phyloP scores from a whole-genome alignment of 2,329 filamentous ascomycete species.

The Aspergillus caelatus region DNA sequence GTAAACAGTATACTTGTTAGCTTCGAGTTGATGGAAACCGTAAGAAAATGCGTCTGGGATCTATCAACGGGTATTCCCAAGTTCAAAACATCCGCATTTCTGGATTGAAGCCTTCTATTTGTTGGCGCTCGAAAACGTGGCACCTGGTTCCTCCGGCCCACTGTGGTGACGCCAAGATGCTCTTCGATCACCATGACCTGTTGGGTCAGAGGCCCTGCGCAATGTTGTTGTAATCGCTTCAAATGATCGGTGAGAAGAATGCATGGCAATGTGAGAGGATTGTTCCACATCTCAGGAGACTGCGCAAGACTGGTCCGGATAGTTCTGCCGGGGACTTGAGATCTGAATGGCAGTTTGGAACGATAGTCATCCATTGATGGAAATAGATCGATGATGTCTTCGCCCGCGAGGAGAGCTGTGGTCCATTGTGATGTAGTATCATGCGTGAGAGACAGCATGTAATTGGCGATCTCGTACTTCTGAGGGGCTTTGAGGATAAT shows the following conservation, averaged over 20 bases:
- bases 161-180: neutral
- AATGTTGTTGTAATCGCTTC: neutral
- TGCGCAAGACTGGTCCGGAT: neutral
- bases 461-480: constrained; percentile 11
- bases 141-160: neutral
- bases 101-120: neutral
- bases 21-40: neutral
- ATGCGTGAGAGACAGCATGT: constrained; percentile 10
- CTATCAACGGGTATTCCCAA: neutral
- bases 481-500: constrained; percentile 10
- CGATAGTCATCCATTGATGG: neutral
- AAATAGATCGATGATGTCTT: neutral
- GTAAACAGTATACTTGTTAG: neutral
- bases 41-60: neutral
- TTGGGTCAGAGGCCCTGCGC: neutral
- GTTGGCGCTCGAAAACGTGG: neutral
- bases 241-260: neutral
- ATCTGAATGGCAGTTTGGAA: neutral
- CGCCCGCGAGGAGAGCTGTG: neutral
- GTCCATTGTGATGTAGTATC: neutral
- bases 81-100: neutral
- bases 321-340: neutral
- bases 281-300: neutral
- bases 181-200: neutral
- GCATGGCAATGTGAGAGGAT: neutral